Evolutionary conservation across 306 rosid genomes (phyloP), one percentile per base, ranked within the genome.

Genomic region (Albizia julibrissin): DNA sequence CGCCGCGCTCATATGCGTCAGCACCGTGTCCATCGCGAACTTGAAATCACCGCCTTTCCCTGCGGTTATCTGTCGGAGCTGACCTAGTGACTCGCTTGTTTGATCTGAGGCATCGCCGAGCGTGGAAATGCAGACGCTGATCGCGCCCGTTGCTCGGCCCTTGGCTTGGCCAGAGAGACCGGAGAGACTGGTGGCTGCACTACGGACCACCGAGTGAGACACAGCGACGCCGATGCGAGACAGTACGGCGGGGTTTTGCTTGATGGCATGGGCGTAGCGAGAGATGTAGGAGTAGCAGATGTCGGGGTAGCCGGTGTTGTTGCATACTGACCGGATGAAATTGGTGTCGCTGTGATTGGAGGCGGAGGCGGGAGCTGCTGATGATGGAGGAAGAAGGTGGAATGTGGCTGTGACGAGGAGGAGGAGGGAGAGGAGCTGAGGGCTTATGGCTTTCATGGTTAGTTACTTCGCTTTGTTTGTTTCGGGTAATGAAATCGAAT

Each of bases 1-100:
- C 10, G 99, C 98, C 0, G 99, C 97, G 83, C 98, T 95, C 99
- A 95, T 93, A 94, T 94, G 89, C 89, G 98, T 95, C 92, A 90
- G 96, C 8, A 92, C 99, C 86, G 94, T 92, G 77, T 96, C 90
- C 93, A 95, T 92, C 87, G 90, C 92, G 39, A 95, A 93, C 80
- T 84, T 69, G 69, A 93, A 88, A 75, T 92, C 66, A 0, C 86
- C 90, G 12, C 62, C 24, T 2, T 87, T 84, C 10, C 79, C 69
- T 5, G 84, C 85, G 2, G 84, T 86, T 12, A 93, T 82, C 81
- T 86, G 90, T 0, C 91, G 86, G 92, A 95, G 94, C 97, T 95
- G 98, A 42, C 84, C 84, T 31, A 95, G 87, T 52, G 99, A 93
- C 50, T 91, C 94, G 6, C 90, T 90, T 29, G 91, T 95, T 86